A percentile compares a stretch with the other conserved stretches of the same genome.
Conservation (phyloP, 371 early-diverging fungal genomes). For the Mucor ambiguus region DNA sequence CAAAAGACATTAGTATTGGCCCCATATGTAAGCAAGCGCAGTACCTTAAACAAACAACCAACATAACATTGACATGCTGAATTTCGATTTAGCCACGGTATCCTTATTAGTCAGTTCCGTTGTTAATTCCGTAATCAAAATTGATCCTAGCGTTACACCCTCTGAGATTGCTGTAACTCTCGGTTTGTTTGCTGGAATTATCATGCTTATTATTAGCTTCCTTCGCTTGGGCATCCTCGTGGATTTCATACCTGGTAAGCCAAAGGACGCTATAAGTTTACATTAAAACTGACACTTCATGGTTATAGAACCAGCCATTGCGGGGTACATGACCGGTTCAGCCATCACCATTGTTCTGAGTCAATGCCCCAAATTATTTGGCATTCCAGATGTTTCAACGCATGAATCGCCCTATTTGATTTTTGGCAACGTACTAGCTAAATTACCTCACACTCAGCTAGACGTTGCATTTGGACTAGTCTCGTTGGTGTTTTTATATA, state of each 20-base stretch:
- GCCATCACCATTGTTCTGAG: slow-evolving; percentile 74
- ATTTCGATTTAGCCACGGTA: slow-evolving; percentile 65
- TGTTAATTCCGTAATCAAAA: slow-evolving; percentile 39
- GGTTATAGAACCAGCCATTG: slow-evolving; percentile 56
- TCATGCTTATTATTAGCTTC: slow-evolving; percentile 66
- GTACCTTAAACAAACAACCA: background rate
- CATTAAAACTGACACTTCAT: background rate
- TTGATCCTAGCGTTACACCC: slow-evolving; percentile 30
- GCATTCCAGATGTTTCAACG: slow-evolving; percentile 61
- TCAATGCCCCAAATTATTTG: slow-evolving; percentile 74
- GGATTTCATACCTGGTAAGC: slow-evolving; percentile 76
- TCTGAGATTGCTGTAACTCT: slow-evolving; percentile 55
- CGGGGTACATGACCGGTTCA: slow-evolving; percentile 76
- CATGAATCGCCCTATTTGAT: slow-evolving; percentile 57
- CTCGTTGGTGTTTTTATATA: slow-evolving; percentile 43
- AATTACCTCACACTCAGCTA: slow-evolving; percentile 37
- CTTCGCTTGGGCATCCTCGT: slow-evolving; percentile 80
- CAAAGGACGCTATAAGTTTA: background rate
- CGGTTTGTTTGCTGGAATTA: slow-evolving; percentile 59
- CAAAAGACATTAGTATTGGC: slow-evolving; percentile 85
- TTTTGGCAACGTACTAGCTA: slow-evolving; percentile 46
- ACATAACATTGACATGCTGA: background rate
- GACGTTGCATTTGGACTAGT: slow-evolving; percentile 56
- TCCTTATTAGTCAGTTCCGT: slow-evolving; percentile 74
- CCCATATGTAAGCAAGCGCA: slow-evolving; percentile 56